Base-by-base conservation (phyloP, 768 basidiomycete genomes). In the Tricholoma furcatifolium region DNA sequence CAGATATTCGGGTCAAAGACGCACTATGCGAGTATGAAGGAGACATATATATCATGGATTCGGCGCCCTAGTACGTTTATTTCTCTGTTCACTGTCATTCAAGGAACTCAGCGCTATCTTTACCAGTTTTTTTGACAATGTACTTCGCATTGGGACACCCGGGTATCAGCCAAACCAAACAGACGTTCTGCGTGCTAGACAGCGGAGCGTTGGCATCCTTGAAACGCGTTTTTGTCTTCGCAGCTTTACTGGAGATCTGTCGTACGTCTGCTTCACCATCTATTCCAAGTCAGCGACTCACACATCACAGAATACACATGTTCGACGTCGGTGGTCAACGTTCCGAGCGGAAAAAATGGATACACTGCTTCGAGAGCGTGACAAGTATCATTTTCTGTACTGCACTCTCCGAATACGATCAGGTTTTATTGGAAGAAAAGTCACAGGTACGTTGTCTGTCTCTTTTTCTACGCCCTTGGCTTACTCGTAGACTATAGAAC, bases 401-500 rank as follows among this genome's bases (percentile, higher is more conserved):
- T 14, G 20, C 44, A 9, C 51, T 52, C 1, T 38, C 34, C 31
- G 44, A 52, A 30, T 52, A 52, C 15, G 44, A 52, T 23, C 44
- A 52, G 18, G 44, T 52, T 18, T 15, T 52, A 27, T 21, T 46
- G 18, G 44, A 52, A 21, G 43, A 52, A 12, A 47, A 36, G 34
- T 14, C 12, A 27, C 30, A 45, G 44, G 44, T 45, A n/a, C 12
- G 44, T 20, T n/a, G n/a, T 43, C 43, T 23, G 15, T 43, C 8
- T 27, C 24, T 36, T 38, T 11, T 38, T 4, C 18, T 3, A 18
- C 36, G 36, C 10, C 36, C 36, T 38, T 38, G 27, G 27, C 7
- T 27, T 3, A 27, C 27, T 27, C 27, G 27, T 27, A 27, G 4
- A 27, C 27, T n/a, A 15, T 44, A 90, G 86, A 95, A 95, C 71